phyloP scores from a whole-genome alignment of 805 yeast species.

The Hanseniaspora lindneri region DNA sequence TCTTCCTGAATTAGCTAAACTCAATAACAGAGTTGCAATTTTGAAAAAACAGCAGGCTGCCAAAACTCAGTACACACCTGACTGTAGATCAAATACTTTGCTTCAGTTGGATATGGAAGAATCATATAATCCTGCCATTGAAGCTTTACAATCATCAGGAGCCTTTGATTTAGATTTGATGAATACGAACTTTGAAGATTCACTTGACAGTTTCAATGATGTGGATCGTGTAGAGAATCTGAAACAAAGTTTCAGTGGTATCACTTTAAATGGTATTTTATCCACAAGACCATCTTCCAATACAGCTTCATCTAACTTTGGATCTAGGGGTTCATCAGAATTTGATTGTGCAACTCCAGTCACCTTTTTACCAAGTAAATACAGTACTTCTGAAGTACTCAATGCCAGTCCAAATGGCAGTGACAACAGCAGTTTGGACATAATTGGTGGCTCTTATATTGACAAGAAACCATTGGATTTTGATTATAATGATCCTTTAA shows the following conservation, averaged over 20 bases:
- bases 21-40: slow-evolving; percentile 16
- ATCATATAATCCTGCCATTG: slow-evolving; percentile 30
- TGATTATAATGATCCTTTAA: slow-evolving; percentile 31
- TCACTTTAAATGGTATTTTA: not conserved
- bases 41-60: slow-evolving; percentile 14
- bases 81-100: slow-evolving; percentile 17
- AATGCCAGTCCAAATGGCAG: not conserved
- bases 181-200: slow-evolving; percentile 15
- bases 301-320: not conserved
- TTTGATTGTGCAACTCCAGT: slow-evolving; percentile 9
- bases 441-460: not conserved
- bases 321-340: slow-evolving; percentile 8
- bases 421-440: not conserved
- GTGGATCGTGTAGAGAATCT: not conserved
- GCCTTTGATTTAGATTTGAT: slow-evolving; percentile 25
- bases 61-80: slow-evolving; percentile 15
- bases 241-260: not conserved
- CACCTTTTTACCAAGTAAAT: not conserved
- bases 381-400: not conserved
- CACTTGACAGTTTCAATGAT: slow-evolving; percentile 16
- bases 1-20: slow-evolving; percentile 9
- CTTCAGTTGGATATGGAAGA: slow-evolving; percentile 20
- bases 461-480: not conserved
- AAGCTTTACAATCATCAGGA: slow-evolving; percentile 31
- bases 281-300: not conserved